A percentile compares a stretch with the other conserved stretches of the same genome.
These are phyloP conservation scores for Polygonum aviculare DNA, from an alignment of 148 eudicot species.

Conservation along the genomic window DNA sequence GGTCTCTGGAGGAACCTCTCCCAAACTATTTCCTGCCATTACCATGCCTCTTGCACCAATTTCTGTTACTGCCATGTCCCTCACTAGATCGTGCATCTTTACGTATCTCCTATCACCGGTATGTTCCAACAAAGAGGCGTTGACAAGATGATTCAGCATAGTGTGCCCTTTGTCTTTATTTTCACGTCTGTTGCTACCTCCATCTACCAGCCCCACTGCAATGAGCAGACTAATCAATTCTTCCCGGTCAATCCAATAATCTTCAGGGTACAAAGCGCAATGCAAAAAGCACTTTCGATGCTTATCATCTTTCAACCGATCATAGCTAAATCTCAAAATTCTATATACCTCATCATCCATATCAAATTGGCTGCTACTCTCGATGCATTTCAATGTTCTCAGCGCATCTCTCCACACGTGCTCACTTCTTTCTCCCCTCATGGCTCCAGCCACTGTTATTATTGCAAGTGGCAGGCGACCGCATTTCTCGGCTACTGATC, in stretches of 20 bases:
- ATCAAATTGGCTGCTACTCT: background rate
- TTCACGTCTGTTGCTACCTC: background rate
- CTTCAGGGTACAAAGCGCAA: constrained; percentile 23
- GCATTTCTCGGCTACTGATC: constrained; percentile 16
- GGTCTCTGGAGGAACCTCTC: no score
- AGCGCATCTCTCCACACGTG: constrained; percentile 17
- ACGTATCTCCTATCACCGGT: background rate
- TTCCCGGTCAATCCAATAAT: background rate
- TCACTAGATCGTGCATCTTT: constrained; percentile 27
- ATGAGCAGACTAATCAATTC: constrained; percentile 8
- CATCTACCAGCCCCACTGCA: constrained; percentile 14
- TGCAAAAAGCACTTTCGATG: constrained; percentile 10
- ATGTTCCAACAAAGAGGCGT: constrained; percentile 16
- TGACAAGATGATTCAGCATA: constrained; percentile 10
- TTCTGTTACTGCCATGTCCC: constrained; percentile 19
- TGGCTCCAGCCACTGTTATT: constrained; percentile 17
- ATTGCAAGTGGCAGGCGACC: constrained; percentile 25
- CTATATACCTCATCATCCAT: constrained; percentile 14
- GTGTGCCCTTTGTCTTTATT: background rate
- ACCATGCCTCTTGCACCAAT: background rate
- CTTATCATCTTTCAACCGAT: background rate
- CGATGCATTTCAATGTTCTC: background rate
- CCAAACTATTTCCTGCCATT: background rate
- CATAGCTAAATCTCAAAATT: constrained; percentile 3
- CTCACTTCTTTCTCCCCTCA: constrained; percentile 17